Evolutionary conservation across 352 stramenopile species (phyloP).

Genomic region (Phytophthora nicotianae): DNA sequence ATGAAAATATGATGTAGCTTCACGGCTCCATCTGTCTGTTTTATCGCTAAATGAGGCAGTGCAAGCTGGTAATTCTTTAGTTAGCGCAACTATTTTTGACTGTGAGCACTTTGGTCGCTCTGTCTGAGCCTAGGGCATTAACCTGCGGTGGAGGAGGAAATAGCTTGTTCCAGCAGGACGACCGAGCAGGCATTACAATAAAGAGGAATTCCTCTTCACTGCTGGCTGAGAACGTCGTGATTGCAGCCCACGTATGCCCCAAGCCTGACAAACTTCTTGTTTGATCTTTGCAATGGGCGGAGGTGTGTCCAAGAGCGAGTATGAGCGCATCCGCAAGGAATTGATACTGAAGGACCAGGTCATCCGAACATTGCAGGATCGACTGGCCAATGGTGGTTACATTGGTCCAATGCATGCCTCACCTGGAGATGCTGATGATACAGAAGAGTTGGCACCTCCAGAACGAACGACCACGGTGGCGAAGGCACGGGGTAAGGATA

Average conservation of each 20-base stretch:
- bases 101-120: background rate
- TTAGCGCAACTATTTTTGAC: constrained; percentile 34
- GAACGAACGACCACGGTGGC: constrained; percentile 5
- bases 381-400: constrained; percentile 41
- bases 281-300: constrained; percentile 53
- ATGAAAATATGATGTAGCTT: too few relatives aligned
- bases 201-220: constrained; percentile 9
- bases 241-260: constrained; percentile 23
- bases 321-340: constrained; percentile 75
- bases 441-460: constrained; percentile 1
- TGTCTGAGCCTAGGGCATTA: constrained; percentile 8
- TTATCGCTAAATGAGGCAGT: constrained; percentile 2
- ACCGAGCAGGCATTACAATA: background rate
- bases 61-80: constrained; percentile 9
- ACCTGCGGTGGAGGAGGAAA: constrained; percentile 14
- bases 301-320: constrained; percentile 75
- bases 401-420: constrained; percentile 21
- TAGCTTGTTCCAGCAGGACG: background rate
- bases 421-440: background rate
- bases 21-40: background rate
- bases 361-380: constrained; percentile 65
- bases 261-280: constrained; percentile 12
- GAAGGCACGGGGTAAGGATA: constrained; percentile 16
- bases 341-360: constrained; percentile 73
- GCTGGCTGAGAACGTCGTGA: background rate